Percentiles rank a stretch among this genome's conserved stretches.
Evolutionary conservation across 305 asterid species (phyloP).

Genomic region (Petunia hybrid): DNA sequence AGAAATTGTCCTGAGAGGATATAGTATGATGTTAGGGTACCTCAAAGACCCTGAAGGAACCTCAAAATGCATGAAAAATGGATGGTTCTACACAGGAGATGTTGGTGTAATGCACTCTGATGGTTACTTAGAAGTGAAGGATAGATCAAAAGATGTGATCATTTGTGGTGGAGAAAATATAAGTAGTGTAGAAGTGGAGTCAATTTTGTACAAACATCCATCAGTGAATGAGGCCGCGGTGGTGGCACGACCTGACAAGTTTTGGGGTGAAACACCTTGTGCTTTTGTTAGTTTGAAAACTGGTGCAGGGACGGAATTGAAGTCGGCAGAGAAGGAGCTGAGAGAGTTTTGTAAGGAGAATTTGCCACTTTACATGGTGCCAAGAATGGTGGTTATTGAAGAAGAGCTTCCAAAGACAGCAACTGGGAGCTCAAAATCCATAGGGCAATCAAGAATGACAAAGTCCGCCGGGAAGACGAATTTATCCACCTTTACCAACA

Average conservation of each 20-base stretch:
- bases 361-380: slow-evolving; percentile 39
- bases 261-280: slow-evolving; percentile 74
- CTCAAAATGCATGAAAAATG: too few species aligned
- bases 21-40: slow-evolving; percentile 64
- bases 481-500: too few species aligned
- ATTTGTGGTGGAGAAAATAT: slow-evolving; percentile 59
- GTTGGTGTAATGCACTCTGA: too few species aligned
- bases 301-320: too few species aligned
- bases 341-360: too few species aligned
- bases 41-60: slow-evolving; percentile 43
- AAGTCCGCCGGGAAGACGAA: too few species aligned
- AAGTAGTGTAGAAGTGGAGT: slow-evolving; percentile 78
- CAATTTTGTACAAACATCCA: slow-evolving; percentile 56
- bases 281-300: slow-evolving; percentile 51
- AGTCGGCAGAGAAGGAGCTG: too few species aligned
- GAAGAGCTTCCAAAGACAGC: slow-evolving; percentile 57
- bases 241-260: slow-evolving; percentile 56
- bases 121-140: too few species aligned
- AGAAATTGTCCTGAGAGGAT: slow-evolving; percentile 64
- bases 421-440: slow-evolving; percentile 40
- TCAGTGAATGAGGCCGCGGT: slow-evolving; percentile 71
- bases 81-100: too few species aligned
- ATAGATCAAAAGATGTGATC: too few species aligned
- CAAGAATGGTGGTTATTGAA: slow-evolving; percentile 53
- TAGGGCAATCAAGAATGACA: too few species aligned